Percentiles rank a stretch among this genome's conserved stretches.
phyloP scores from a whole-genome alignment of 257 asterid species.

The Solanum medicagineum region DNA sequence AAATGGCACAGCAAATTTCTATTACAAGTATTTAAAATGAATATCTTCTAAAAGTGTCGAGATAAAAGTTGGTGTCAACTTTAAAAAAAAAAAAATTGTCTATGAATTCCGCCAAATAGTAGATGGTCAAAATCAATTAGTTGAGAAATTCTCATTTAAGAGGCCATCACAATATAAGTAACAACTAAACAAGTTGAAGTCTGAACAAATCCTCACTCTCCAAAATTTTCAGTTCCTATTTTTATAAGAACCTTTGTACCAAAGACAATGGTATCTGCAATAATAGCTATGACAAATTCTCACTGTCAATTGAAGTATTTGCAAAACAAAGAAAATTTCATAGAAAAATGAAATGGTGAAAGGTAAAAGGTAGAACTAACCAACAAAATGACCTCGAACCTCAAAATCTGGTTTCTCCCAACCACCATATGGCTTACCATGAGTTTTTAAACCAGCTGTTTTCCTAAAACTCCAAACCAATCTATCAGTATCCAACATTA shows the following conservation, averaged over 20 bases:
- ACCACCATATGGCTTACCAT: constrained; percentile 75
- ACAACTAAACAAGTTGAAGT: not conserved
- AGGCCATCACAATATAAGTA: not conserved
- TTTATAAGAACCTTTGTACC: too few relatives aligned
- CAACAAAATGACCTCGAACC: constrained; percentile 97
- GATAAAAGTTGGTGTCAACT: too few relatives aligned
- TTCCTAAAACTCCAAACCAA: constrained; percentile 79
- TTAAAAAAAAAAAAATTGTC: too few relatives aligned
- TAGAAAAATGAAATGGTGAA: not conserved
- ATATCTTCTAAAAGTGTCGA: too few relatives aligned
- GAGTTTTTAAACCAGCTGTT: constrained; percentile 57
- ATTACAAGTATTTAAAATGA: too few relatives aligned
- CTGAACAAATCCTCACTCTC: not conserved
- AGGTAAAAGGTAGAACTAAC: constrained; percentile 17
- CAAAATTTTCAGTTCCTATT: not conserved
- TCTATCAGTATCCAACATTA: constrained; percentile 72
- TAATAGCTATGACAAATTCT: too few relatives aligned
- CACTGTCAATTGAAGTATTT: too few relatives aligned
- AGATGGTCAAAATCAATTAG: not conserved
- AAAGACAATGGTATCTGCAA: too few relatives aligned
- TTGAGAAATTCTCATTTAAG: not conserved
- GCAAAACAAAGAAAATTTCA: not conserved
- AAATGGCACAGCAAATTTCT: too few relatives aligned
- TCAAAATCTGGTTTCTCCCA: constrained; percentile 60
- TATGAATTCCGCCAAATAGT: too few relatives aligned